Percentiles rank a stretch among this genome's conserved stretches.
These are phyloP conservation scores for Trypanosoma melophagium DNA, from an alignment of 208 protist genomes.

Conservation along the genomic window DNA sequence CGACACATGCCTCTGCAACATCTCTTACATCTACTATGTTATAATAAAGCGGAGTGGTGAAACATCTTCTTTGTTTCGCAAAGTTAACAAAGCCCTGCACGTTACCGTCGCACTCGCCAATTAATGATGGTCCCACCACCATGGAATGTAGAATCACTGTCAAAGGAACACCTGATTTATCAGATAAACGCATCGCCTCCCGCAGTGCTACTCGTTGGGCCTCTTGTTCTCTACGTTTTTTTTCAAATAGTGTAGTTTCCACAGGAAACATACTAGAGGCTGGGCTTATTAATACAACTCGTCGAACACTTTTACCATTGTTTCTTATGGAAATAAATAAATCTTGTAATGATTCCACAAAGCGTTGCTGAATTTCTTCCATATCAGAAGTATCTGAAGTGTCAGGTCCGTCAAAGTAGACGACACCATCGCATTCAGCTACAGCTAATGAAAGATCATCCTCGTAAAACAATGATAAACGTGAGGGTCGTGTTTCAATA, in stretches of 20 bases:
- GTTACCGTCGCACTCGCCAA: slow-evolving; percentile 23
- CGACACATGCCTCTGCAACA: slow-evolving; percentile 20
- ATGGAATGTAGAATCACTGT: slow-evolving; percentile 16
- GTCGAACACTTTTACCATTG: slow-evolving; percentile 20
- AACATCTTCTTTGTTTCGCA: slow-evolving; percentile 1
- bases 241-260: slow-evolving; percentile 10
- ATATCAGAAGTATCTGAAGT: slow-evolving; percentile 12
- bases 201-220: slow-evolving; percentile 7
- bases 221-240: background rate
- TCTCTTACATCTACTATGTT: slow-evolving; percentile 28
- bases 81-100: slow-evolving; percentile 3
- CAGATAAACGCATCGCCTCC: slow-evolving; percentile 19
- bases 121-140: slow-evolving; percentile 18
- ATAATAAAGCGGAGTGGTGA: slow-evolving; percentile 14
- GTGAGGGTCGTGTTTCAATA: slow-evolving; percentile 19
- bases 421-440: slow-evolving; percentile 18
- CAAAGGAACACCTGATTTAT: slow-evolving; percentile 10
- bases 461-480: slow-evolving; percentile 26
- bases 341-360: slow-evolving; percentile 16
- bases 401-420: slow-evolving; percentile 22
- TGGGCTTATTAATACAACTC: slow-evolving; percentile 15
- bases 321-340: slow-evolving; percentile 28
- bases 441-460: slow-evolving; percentile 25
- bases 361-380: slow-evolving; percentile 12
- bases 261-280: slow-evolving; percentile 23